phyloP scores from a whole-genome alignment of 371 early-diverging fungal species.

The Rhizopus arrhizus region DNA sequence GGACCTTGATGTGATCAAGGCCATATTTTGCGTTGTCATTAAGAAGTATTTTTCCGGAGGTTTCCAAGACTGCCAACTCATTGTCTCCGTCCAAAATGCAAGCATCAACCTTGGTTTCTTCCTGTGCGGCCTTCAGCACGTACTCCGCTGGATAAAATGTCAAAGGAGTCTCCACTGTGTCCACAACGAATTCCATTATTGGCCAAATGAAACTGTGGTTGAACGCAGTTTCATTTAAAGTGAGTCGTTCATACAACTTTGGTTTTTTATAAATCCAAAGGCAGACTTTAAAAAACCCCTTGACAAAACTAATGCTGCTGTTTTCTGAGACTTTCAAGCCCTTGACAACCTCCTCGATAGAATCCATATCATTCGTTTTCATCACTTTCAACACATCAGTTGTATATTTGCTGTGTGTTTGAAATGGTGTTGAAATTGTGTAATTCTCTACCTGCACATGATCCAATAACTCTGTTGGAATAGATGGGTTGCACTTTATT shows the following conservation, averaged over 20 bases:
- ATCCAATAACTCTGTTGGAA: background rate
- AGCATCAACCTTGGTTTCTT: constrained; percentile 2
- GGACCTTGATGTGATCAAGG: background rate
- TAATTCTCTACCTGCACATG: background rate
- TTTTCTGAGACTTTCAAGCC: background rate
- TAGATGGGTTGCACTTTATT: background rate
- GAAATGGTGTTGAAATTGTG: background rate
- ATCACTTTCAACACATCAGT: background rate
- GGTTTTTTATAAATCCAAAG: constrained; percentile 3
- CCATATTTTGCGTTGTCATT: background rate
- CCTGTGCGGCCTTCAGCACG: background rate
- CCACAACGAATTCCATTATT: constrained; percentile 2
- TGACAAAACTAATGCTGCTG: constrained; percentile 4
- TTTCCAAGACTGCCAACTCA: background rate
- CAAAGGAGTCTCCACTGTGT: background rate
- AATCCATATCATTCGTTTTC: background rate
- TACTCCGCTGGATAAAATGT: background rate
- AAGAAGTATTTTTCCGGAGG: background rate
- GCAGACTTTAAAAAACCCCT: constrained; percentile 10
- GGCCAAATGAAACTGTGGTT: constrained; percentile 1
- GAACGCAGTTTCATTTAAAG: background rate
- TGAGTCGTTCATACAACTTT: background rate
- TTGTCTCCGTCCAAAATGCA: background rate
- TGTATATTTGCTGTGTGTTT: background rate
- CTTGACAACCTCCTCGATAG: background rate